Evolutionary conservation across 2,329 filamentous ascomycete species (phyloP).

Genomic region (Epichloe gansuensis): DNA sequence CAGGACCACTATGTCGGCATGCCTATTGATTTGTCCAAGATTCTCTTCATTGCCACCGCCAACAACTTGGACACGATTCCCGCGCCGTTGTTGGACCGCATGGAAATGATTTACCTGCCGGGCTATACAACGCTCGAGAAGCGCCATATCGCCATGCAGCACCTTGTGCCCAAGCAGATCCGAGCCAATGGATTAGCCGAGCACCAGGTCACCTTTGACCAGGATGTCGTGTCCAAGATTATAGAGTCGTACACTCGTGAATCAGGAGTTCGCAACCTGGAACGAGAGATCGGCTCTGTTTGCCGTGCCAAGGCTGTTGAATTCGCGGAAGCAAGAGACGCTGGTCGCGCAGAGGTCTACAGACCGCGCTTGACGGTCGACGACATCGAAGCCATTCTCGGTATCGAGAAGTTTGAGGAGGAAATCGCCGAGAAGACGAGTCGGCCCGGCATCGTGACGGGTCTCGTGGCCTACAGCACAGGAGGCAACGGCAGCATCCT

Average conservation of each 20-base stretch:
- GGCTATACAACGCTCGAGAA: conserved; percentile 98
- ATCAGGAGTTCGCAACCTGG: conserved; percentile 87
- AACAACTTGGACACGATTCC: conserved; percentile 93
- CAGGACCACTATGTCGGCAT: conserved; percentile 94
- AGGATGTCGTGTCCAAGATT: conserved; percentile 84
- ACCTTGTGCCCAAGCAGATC: conserved; percentile 94
- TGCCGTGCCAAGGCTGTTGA: conserved; percentile 93
- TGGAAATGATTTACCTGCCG: conserved; percentile 89
- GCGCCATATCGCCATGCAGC: conserved; percentile 80
- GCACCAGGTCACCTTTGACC: conserved; percentile 62
- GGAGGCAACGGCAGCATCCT: conserved; percentile 91
- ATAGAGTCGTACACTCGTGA: conserved; percentile 96
- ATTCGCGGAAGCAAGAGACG: conserved; percentile 80
- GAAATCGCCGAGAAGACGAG: conserved; percentile 80
- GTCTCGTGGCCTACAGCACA: conserved; percentile 84
- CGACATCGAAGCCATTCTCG: conserved; percentile 82
- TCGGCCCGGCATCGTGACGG: conserved; percentile 86
- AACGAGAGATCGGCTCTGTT: conserved; percentile 88
- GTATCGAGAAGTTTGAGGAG: conserved; percentile 87
- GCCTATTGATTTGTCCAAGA: conserved; percentile 88
- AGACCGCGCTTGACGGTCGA: conserved; percentile 58
- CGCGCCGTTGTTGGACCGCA: conserved; percentile 82
- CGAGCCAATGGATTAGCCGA: conserved; percentile 71
- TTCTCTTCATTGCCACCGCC: conserved; percentile 93
- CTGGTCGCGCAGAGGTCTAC: conserved; percentile 54